A percentile compares a stretch with the other conserved stretches of the same genome.
phyloP scores from a whole-genome alignment of 1,139 yeast genomes.

The Candida pseudoviswanathii region DNA sequence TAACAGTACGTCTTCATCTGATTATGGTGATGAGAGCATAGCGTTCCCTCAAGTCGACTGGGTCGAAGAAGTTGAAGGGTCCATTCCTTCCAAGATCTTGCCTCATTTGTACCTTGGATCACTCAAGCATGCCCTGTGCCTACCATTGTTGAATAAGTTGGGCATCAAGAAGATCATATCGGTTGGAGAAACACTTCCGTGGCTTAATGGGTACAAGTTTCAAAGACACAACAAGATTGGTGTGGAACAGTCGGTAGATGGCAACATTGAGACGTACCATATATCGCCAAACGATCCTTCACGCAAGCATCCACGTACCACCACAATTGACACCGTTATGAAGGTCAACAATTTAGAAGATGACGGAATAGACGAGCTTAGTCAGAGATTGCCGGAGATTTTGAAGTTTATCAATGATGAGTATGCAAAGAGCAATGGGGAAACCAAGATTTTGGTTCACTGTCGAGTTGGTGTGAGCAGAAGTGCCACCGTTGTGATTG shows the following conservation, averaged over 20 bases:
- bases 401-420: slow-evolving; percentile 38
- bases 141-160: slow-evolving; percentile 60
- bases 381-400: slow-evolving; percentile 37
- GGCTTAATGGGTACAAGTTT: slow-evolving; percentile 48
- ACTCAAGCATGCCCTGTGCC: slow-evolving; percentile 75
- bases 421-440: slow-evolving; percentile 27
- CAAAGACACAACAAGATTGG: slow-evolving; percentile 26
- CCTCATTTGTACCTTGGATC: slow-evolving; percentile 89
- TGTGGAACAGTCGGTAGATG: slow-evolving; percentile 28
- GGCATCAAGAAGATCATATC: slow-evolving; percentile 79
- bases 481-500: slow-evolving; percentile 52
- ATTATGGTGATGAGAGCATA: slow-evolving; percentile 9
- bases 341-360: slow-evolving; percentile 50
- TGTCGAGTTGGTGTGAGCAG: slow-evolving; percentile 55
- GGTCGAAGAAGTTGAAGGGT: slow-evolving; percentile 56
- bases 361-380: slow-evolving; percentile 50
- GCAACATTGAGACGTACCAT: slow-evolving; percentile 35
- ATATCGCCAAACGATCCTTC: slow-evolving; percentile 22
- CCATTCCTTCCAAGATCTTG: slow-evolving; percentile 72
- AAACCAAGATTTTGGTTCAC: slow-evolving; percentile 44
- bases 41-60: slow-evolving; percentile 23
- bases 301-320: slow-evolving; percentile 9
- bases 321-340: slow-evolving; percentile 37
- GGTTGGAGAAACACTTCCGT: slow-evolving; percentile 81
- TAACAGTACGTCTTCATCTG: slow-evolving; percentile 4